Evolutionary conservation across 2,329 filamentous ascomycete species (phyloP).

Genomic region (Cladorrhinum sp.): DNA sequence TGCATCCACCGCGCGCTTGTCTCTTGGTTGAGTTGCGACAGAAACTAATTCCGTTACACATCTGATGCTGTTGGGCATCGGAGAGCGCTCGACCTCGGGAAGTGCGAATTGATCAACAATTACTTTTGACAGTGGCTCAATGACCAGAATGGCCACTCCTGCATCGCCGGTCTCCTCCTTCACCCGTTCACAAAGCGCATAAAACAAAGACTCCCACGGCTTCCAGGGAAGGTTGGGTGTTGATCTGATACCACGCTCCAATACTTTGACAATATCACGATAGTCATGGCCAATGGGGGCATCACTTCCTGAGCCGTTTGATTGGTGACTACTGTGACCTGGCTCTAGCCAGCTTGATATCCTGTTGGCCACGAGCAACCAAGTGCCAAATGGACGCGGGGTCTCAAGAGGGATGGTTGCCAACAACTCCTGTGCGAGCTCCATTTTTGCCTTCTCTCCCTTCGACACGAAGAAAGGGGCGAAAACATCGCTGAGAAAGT

Average conservation of each 20-base stretch:
- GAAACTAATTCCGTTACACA: slow-evolving; percentile 44
- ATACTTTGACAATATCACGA: slow-evolving; percentile 64
- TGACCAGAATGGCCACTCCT: slow-evolving; percentile 61
- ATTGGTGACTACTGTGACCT: slow-evolving; percentile 37
- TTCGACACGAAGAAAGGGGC: slow-evolving; percentile 58
- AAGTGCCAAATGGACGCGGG: slow-evolving; percentile 47
- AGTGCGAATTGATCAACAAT: slow-evolving; percentile 40
- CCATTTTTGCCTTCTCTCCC: slow-evolving; percentile 41
- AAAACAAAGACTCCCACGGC: slow-evolving; percentile 55
- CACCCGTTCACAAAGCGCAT: slow-evolving; percentile 54
- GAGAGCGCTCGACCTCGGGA: slow-evolving; percentile 20
- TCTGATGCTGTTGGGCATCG: slow-evolving; percentile 31
- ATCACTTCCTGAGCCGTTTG: slow-evolving; percentile 39
- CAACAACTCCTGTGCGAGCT: slow-evolving; percentile 51
- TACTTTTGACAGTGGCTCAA: slow-evolving; percentile 67
- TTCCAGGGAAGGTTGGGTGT: slow-evolving; percentile 47
- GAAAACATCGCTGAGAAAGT: slow-evolving; percentile 51
- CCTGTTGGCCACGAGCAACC: slow-evolving; percentile 50
- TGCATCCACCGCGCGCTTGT: slow-evolving; percentile 62
- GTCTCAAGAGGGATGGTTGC: slow-evolving; percentile 46
- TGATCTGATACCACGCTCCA: slow-evolving; percentile 58
- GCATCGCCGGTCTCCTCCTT: slow-evolving; percentile 64
- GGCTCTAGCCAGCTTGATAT: slow-evolving; percentile 43
- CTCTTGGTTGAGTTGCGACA: slow-evolving; percentile 53
- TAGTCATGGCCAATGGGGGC: slow-evolving; percentile 64